phyloP scores from a whole-genome alignment of 805 yeast genomes.

The Yamadazyma takamatsuzukensis region DNA sequence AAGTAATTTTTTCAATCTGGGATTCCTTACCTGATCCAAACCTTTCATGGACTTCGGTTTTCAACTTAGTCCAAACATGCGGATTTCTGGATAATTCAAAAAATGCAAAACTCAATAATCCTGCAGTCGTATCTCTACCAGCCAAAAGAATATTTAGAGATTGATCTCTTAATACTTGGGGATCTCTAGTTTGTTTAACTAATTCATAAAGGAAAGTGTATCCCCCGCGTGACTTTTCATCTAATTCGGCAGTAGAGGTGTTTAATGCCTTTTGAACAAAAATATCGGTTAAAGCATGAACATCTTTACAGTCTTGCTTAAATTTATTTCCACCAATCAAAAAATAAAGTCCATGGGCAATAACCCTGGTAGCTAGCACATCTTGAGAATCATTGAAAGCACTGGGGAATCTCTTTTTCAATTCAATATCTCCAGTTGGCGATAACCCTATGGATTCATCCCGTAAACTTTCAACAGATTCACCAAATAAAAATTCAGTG shows the following conservation, averaged over 20 bases:
- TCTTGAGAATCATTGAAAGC: constrained; percentile 33
- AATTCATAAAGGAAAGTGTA: constrained; percentile 37
- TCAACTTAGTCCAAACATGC: constrained; percentile 26
- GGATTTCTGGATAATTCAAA: constrained; percentile 35
- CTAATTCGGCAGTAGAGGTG: constrained; percentile 22
- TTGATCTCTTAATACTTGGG: constrained; percentile 34
- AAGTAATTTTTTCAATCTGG: constrained; percentile 26
- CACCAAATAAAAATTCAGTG: constrained; percentile 41
- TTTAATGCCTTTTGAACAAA: constrained; percentile 29
- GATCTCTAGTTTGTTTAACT: constrained; percentile 35
- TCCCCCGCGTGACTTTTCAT: constrained; percentile 22
- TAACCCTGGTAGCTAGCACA: constrained; percentile 25
- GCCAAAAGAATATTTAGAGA: constrained; percentile 38
- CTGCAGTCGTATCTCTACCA: constrained; percentile 43
- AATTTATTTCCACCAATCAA: constrained; percentile 20
- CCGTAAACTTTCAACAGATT: constrained; percentile 29
- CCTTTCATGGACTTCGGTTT: constrained; percentile 22
- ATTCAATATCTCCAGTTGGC: constrained; percentile 21
- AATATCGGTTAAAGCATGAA: constrained; percentile 26
- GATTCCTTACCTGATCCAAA: constrained; percentile 32
- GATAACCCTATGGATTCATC: constrained; percentile 18
- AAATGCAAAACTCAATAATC: constrained; percentile 30
- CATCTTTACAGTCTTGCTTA: constrained; percentile 19
- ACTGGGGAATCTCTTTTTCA: constrained; percentile 29
- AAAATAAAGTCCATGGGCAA: constrained; percentile 22